Conservation (phyloP, 2,329 filamentous ascomycete genomes). For the Drechslerella coelobrocha region DNA sequence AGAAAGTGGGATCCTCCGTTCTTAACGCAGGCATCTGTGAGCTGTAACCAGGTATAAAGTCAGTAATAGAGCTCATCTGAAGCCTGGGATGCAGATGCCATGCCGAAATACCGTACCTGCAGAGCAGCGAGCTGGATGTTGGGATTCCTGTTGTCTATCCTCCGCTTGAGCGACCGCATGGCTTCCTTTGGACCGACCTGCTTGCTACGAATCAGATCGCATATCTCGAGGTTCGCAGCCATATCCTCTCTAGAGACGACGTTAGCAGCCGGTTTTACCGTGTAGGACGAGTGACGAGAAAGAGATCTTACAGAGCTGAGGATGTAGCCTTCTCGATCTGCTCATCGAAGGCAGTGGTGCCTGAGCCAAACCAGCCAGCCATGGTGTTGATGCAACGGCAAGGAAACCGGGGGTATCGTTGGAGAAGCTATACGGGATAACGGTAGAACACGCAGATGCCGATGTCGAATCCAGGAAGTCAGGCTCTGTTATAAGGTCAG, state of each 20-base stretch:
- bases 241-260: slow-evolving; percentile 78
- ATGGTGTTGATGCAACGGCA: slow-evolving; percentile 61
- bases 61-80: neutral
- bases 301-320: slow-evolving; percentile 79
- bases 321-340: slow-evolving; percentile 95
- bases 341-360: slow-evolving; percentile 89
- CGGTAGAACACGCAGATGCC: slow-evolving; percentile 13
- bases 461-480: neutral
- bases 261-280: slow-evolving; percentile 16
- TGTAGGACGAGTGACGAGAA: neutral
- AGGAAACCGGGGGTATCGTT: slow-evolving; percentile 33
- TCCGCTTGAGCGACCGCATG: slow-evolving; percentile 92
- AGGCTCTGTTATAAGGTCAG: neutral
- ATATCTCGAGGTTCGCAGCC: slow-evolving; percentile 95
- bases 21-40: slow-evolving; percentile 98
- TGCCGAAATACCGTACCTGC: slow-evolving; percentile 68
- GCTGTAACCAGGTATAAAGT: slow-evolving; percentile 61
- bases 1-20: slow-evolving; percentile 97
- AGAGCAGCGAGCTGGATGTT: slow-evolving; percentile 95
- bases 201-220: slow-evolving; percentile 95
- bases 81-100: neutral
- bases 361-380: slow-evolving; percentile 95
- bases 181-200: slow-evolving; percentile 96
- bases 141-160: slow-evolving; percentile 96
- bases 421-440: slow-evolving; percentile 9